Evolutionary conservation across 2,329 filamentous ascomycete genomes (phyloP).

Genomic region (Byssoonygena ceratinophila): DNA sequence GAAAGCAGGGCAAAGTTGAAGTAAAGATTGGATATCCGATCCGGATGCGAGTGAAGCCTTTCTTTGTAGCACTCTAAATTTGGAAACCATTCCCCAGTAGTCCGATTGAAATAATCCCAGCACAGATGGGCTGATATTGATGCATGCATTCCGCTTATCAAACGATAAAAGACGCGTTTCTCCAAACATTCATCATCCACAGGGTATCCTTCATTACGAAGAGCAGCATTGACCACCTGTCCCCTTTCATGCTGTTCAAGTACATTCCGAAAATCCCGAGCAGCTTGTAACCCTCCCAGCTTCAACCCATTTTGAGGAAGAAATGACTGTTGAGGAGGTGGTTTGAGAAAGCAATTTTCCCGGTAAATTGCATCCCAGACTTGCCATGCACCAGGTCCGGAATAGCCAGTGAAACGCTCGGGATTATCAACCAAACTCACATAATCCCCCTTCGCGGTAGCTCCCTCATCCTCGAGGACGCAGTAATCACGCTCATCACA

Average conservation of each 20-base stretch:
- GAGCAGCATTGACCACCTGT: constrained; percentile 40
- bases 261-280: constrained; percentile 51
- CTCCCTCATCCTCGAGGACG: constrained; percentile 85
- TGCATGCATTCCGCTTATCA: constrained; percentile 95
- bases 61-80: constrained; percentile 82
- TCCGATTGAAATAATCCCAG: constrained; percentile 92
- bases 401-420: constrained; percentile 89
- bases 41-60: constrained; percentile 72
- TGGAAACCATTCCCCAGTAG: constrained; percentile 82
- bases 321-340: constrained; percentile 22
- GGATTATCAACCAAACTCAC: constrained; percentile 89
- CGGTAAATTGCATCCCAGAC: constrained; percentile 96
- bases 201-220: constrained; percentile 50
- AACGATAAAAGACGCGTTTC: constrained; percentile 95
- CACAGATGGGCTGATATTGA: constrained; percentile 95
- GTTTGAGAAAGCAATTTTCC: constrained; percentile 81
- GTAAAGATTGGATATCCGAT: constrained; percentile 93
- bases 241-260: constrained; percentile 39
- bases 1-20: constrained; percentile 98
- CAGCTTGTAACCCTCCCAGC: constrained; percentile 44
- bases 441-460: constrained; percentile 81
- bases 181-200: constrained; percentile 88
- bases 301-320: constrained; percentile 22
- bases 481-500: constrained; percentile 96
- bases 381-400: constrained; percentile 70